Evolutionary conservation across 441 rosid genomes (phyloP).

Genomic region (Monsonia emarginata): DNA sequence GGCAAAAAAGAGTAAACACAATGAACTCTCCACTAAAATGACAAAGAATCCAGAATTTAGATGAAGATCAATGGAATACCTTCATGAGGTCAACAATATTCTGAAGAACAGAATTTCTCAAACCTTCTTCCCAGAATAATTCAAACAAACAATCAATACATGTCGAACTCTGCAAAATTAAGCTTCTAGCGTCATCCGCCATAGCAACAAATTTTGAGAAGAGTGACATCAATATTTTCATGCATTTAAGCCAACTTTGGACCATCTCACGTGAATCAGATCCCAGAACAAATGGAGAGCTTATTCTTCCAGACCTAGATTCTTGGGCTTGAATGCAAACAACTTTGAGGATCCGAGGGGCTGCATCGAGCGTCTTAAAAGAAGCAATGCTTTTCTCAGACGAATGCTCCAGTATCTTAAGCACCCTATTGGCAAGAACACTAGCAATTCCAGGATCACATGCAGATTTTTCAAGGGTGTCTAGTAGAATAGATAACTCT

Average conservation of each 20-base stretch:
- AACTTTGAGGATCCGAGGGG: conserved; percentile 70
- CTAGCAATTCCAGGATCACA: conserved; percentile 53
- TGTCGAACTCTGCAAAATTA: conserved; percentile 47
- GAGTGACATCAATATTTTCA: conserved; percentile 55
- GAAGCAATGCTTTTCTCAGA: conserved; percentile 63
- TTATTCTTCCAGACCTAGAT: conserved; percentile 28
- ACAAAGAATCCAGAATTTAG: conserved; percentile 9
- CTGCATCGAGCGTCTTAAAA: conserved; percentile 59
- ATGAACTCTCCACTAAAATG: conserved; percentile 15
- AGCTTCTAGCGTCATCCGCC: conserved; percentile 52
- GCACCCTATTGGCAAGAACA: conserved; percentile 62
- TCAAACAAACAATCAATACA: conserved; percentile 81
- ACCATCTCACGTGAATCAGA: conserved; percentile 30
- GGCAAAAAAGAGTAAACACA: conserved; percentile 12
- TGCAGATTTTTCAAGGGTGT: conserved; percentile 81
- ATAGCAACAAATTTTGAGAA: conserved; percentile 52
- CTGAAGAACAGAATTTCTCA: conserved; percentile 53
- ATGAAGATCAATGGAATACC: conserved; percentile 36
- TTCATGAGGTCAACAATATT: conserved; percentile 78
- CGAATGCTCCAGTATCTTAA: conserved; percentile 59
- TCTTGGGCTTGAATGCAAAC: conserved; percentile 70
- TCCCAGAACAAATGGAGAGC: conserved; percentile 25
- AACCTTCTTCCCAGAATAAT: conserved; percentile 82
- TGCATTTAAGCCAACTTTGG: conserved; percentile 48
- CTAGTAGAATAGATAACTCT: conserved; percentile 63